Conservation (phyloP, 345 rosid species). For the Acer saccharum region DNA sequence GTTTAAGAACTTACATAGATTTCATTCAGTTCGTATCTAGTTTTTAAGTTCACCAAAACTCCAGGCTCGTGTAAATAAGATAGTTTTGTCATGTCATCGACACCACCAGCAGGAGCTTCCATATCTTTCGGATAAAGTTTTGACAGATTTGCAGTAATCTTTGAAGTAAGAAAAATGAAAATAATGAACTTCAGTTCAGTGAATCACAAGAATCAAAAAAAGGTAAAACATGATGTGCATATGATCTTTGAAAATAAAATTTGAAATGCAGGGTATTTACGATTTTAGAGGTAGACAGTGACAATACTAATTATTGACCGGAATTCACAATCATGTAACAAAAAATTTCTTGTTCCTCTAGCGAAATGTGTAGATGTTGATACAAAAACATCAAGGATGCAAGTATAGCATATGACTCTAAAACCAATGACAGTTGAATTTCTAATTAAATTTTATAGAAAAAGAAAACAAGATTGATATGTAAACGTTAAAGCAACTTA, state of each 20-base stretch:
- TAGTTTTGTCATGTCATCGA: slow-evolving; percentile 97
- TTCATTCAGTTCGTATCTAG: slow-evolving; percentile 89
- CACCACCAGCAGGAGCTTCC: slow-evolving; percentile 96
- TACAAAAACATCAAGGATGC: background rate
- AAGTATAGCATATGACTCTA: background rate
- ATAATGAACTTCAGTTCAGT: background rate
- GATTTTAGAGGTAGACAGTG: too few species aligned
- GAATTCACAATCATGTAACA: too few species aligned
- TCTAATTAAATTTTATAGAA: background rate
- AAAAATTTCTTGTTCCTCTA: background rate
- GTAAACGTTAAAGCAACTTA: background rate
- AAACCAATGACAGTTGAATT: background rate
- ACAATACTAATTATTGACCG: background rate
- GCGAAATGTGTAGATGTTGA: background rate
- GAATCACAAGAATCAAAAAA: background rate
- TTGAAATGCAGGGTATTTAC: background rate
- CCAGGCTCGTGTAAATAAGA: slow-evolving; percentile 97
- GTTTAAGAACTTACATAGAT: slow-evolving; percentile 68
- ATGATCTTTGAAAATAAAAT: background rate
- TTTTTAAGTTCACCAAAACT: slow-evolving; percentile 75
- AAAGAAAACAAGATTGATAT: background rate
- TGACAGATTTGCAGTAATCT: slow-evolving; percentile 69
- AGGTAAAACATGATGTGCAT: background rate
- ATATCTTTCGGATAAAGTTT: slow-evolving; percentile 80
- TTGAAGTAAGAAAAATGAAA: slow-evolving; percentile 16